phyloP scores from a whole-genome alignment of 495 filamentous ascomycete genomes.

The Neurospora intermedia region DNA sequence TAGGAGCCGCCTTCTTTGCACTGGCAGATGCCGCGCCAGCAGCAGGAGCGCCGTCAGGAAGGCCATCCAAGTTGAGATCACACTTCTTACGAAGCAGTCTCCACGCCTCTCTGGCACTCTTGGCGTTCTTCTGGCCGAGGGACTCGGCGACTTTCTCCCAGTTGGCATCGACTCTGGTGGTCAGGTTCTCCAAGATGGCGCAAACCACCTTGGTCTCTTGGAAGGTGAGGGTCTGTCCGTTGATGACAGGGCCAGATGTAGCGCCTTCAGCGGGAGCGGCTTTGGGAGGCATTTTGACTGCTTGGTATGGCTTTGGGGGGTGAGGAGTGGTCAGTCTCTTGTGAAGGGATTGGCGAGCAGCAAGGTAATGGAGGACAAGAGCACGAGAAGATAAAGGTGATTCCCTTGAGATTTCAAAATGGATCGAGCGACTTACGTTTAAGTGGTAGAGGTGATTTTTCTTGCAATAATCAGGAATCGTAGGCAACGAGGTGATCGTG shows the following conservation, averaged over 20 bases:
- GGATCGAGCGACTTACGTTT: too few species aligned
- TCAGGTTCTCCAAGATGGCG: not conserved
- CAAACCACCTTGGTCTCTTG: constrained; percentile 1
- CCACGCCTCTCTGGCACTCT: constrained; percentile 8
- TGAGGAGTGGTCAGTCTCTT: too few species aligned
- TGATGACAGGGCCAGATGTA: not conserved
- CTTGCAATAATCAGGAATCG: too few species aligned
- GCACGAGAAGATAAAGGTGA: too few species aligned
- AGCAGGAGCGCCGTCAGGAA: not conserved
- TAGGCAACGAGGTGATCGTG: too few species aligned
- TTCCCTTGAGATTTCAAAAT: too few species aligned
- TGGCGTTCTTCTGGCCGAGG: not conserved
- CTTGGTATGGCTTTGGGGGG: not conserved
- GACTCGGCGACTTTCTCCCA: not conserved
- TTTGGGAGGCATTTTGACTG: constrained; percentile 2
- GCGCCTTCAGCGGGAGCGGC: not conserved
- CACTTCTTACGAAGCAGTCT: constrained; percentile 4
- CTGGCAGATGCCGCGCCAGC: not conserved
- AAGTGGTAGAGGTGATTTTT: too few species aligned
- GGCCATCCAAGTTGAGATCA: not conserved
- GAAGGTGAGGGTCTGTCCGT: not conserved
- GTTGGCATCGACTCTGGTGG: constrained; percentile 4
- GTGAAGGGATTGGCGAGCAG: too few species aligned
- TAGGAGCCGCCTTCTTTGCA: not conserved
- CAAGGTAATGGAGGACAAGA: too few species aligned